A percentile compares a stretch with the other conserved stretches of the same genome.
phyloP scores from a whole-genome alignment of 805 yeast species.

The Lipomyces kockii region DNA sequence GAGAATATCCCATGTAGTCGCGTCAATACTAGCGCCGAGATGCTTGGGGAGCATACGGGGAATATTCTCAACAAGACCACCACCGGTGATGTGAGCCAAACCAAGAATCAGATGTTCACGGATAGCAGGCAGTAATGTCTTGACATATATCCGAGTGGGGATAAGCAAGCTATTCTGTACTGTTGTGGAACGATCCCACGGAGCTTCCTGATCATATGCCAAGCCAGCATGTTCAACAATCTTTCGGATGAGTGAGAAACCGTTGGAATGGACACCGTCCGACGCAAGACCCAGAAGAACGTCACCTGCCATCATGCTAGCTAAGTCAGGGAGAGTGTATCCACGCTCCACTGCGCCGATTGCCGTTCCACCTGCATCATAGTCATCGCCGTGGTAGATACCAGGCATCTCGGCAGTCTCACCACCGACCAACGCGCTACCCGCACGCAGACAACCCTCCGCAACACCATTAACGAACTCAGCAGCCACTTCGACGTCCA shows the following conservation, averaged over 20 bases:
- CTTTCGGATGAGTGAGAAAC: conserved; percentile 91
- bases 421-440: conserved; percentile 98
- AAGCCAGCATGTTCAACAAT: conserved; percentile 79
- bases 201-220: conserved; percentile 75
- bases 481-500: conserved; percentile 82
- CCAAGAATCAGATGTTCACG: conserved; percentile 74
- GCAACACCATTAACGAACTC: conserved; percentile 95
- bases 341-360: conserved; percentile 90
- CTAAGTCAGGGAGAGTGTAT: conserved; percentile 71
- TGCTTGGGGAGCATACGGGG: conserved; percentile 90
- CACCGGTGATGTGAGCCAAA: conserved; percentile 97
- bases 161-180: conserved; percentile 84
- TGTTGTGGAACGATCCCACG: conserved; percentile 73
- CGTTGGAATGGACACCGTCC: conserved; percentile 95
- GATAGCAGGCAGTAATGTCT: conserved; percentile 78
- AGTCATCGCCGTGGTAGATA: conserved; percentile 92
- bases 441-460: conserved; percentile 90
- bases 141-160: conserved; percentile 95
- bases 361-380: conserved; percentile 98
- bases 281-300: conserved; percentile 85
- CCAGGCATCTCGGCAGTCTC: conserved; percentile 99
- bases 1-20: conserved; percentile 80
- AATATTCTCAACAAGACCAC: conserved; percentile 93
- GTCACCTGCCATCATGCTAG: conserved; percentile 76
- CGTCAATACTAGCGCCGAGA: conserved; percentile 81